Conservation (phyloP, 2,329 filamentous ascomycete genomes). For the Aspergillus sp. region DNA sequence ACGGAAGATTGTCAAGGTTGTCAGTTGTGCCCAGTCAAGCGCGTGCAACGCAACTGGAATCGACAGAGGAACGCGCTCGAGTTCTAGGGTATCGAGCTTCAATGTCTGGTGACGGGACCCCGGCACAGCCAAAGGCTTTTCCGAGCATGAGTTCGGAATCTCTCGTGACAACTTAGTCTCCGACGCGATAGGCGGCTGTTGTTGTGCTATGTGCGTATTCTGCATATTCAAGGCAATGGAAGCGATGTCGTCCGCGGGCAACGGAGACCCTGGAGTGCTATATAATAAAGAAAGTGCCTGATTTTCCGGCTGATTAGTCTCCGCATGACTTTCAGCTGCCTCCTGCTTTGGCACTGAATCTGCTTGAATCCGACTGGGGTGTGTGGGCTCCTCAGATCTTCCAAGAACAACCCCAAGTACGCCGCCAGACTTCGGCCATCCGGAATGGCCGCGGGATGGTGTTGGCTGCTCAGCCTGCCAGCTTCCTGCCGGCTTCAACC, state of each 20-base stretch:
- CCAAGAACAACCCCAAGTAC: slow-evolving; percentile 34
- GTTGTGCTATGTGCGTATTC: not conserved
- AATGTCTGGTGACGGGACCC: slow-evolving; percentile 41
- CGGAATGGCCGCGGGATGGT: slow-evolving; percentile 12
- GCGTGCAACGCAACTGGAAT: slow-evolving; percentile 68
- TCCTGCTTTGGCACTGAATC: slow-evolving; percentile 10
- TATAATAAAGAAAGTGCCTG: not conserved
- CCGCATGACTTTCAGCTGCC: not conserved
- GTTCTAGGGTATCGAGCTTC: slow-evolving; percentile 69
- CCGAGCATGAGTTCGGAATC: slow-evolving; percentile 1
- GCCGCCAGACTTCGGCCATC: slow-evolving; percentile 38
- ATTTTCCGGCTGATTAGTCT: not conserved
- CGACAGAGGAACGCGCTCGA: slow-evolving; percentile 74
- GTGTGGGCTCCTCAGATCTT: slow-evolving; percentile 5
- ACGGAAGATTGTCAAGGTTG: slow-evolving; percentile 70
- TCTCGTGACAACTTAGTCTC: slow-evolving; percentile 13
- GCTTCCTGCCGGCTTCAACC: slow-evolving; percentile 30
- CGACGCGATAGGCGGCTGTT: not conserved
- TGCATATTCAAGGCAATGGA: not conserved
- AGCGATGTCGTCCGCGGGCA: not conserved
- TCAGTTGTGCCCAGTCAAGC: slow-evolving; percentile 73
- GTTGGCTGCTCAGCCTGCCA: slow-evolving; percentile 18
- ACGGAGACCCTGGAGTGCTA: not conserved
- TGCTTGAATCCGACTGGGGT: not conserved
- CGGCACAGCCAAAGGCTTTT: not conserved